These are phyloP conservation scores for Ogataea naganishii DNA, from an alignment of 805 yeast species.

Conservation along the genomic window DNA sequence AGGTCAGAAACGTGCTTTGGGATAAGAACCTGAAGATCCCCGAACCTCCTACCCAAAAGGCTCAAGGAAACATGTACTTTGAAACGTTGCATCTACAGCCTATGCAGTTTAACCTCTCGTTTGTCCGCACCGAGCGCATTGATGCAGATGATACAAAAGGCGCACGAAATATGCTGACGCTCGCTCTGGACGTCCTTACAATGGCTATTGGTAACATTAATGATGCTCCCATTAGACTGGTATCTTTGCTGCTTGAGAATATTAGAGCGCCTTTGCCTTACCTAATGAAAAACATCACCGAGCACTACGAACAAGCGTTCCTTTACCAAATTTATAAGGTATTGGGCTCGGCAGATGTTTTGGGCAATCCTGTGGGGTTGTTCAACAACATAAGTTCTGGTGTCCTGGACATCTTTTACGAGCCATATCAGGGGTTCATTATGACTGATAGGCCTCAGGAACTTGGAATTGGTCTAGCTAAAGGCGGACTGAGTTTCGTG, in stretches of 20 bases:
- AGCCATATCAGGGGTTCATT: conserved; percentile 92
- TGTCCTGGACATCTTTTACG: conserved; percentile 91
- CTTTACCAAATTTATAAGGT: conserved; percentile 87
- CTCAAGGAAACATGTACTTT: conserved; percentile 70
- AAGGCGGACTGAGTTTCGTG: conserved; percentile 90
- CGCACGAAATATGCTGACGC: conserved; percentile 60
- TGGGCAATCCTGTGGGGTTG: conserved; percentile 96
- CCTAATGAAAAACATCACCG: conserved; percentile 57
- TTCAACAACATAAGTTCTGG: conserved; percentile 93
- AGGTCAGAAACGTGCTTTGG: conserved; percentile 36
- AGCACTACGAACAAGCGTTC: conserved; percentile 89
- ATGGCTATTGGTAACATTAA: conserved; percentile 97
- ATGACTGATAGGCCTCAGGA: conserved; percentile 95
- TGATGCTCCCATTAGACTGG: conserved; percentile 89
- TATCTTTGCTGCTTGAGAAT: conserved; percentile 82
- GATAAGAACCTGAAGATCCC: conserved; percentile 62
- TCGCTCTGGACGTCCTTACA: conserved; percentile 75
- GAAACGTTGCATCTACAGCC: conserved; percentile 93
- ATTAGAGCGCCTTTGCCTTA: conserved; percentile 78
- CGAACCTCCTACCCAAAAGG: conserved; percentile 47
- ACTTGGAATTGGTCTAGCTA: conserved; percentile 88
- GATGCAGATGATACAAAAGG: conserved; percentile 50
- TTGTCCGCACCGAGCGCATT: conserved; percentile 78
- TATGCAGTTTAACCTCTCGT: conserved; percentile 76
- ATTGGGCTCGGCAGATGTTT: conserved; percentile 90